Base-by-base conservation (phyloP, 108 stramenopile species). In the Chaetoceros tenuissimus region DNA sequence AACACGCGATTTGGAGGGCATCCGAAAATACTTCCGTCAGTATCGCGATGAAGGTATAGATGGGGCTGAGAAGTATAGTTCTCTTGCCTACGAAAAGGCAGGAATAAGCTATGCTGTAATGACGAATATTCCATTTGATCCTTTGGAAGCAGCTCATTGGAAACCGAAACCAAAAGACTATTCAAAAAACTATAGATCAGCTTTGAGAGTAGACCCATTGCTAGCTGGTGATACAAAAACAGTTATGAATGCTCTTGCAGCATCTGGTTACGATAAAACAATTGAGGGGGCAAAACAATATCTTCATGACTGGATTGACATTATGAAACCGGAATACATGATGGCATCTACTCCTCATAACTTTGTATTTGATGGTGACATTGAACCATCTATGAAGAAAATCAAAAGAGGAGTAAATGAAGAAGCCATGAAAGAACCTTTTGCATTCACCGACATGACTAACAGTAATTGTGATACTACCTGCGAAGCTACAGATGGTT, bases 101-200 rank as follows among this genome's bases (percentile, higher is more conserved):
- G 82, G 90, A 19, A 68, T 96, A 7, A 62, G 61, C 27, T 90
- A 94, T 66, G 84, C 86, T 10, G 73, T 96, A 30, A 94, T 94
- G 92, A 96, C 95, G 1, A 96, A 96, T 67, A 86, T 96, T 66
- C 95, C 95, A 19, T 96, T 96, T 56, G 90, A 88, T 44, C 46
- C 71, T 28, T 71, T 46, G 22, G 94, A 95, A 69, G 77, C 76
- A 3, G 49, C 55, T 21, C 78, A 90, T 53, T 94, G 88, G 88
- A 65, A 75, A 26, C 87, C 88, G 10, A 55, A 58, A 60, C 72
- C 59, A 51, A 73, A 75, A 57, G 55, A 69, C 21, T 87, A 79
- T 59, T 72, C 85, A 1, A 45, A 59, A 7, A 61, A 63, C 8
- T 96, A 80, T 64, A 78, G 81, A 29, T 84, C 90, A 24, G 95